These are phyloP conservation scores for Pseudoturritis turrita DNA, from an alignment of 345 rosid species.

Conservation along the genomic window DNA sequence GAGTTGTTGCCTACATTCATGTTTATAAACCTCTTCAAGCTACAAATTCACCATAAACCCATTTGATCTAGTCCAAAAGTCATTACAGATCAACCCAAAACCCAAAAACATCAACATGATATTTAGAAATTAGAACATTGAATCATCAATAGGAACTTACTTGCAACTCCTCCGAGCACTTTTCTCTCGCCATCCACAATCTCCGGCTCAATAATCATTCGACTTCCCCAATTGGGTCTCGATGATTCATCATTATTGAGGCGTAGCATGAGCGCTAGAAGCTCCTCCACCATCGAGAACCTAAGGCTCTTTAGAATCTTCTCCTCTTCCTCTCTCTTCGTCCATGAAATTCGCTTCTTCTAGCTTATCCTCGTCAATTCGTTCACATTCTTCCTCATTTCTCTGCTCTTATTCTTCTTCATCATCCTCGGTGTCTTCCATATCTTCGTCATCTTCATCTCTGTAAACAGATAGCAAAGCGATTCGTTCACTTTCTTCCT, in stretches of 20 bases:
- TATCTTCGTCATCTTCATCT: constrained; percentile 89
- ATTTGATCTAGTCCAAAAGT: not conserved
- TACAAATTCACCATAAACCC: not conserved
- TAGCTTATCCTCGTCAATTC: constrained; percentile 4
- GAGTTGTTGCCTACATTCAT: not conserved
- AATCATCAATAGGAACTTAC: constrained; percentile 37
- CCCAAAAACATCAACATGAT: no score
- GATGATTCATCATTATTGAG: constrained; percentile 45
- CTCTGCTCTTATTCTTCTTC: constrained; percentile 16
- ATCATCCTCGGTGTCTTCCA: constrained; percentile 59
- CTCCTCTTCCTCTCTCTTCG: constrained; percentile 30
- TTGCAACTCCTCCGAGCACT: constrained; percentile 80
- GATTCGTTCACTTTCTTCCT: constrained; percentile 91
- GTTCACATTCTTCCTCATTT: constrained; percentile 23
- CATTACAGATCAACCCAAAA: no score
- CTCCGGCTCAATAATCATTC: constrained; percentile 36
- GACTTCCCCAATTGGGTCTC: constrained; percentile 33
- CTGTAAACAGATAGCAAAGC: constrained; percentile 73
- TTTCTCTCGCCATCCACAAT: constrained; percentile 39
- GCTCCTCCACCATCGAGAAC: constrained; percentile 37
- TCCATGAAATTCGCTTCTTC: constrained; percentile 37
- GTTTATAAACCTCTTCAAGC: no score
- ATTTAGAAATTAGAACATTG: no score
- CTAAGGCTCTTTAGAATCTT: constrained; percentile 37
- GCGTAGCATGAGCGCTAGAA: constrained; percentile 41